These are phyloP conservation scores for Acanthamoeba royreba DNA, from an alignment of 208 protist genomes.

Conservation along the genomic window DNA sequence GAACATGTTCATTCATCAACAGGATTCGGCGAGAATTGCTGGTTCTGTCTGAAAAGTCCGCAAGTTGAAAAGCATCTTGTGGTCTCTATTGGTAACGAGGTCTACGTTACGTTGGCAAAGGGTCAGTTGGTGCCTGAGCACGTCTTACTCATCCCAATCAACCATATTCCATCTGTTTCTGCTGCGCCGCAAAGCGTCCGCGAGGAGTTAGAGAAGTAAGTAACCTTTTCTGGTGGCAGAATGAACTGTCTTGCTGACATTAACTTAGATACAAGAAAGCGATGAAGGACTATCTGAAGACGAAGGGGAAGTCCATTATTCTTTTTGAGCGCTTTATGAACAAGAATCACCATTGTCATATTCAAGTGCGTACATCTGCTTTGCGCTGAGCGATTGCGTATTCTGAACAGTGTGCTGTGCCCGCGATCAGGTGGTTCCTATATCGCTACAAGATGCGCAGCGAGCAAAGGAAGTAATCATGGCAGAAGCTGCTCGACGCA, in stretches of 20 bases:
- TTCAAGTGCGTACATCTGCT: background rate
- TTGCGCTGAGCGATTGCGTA: background rate
- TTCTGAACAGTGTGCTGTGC: background rate
- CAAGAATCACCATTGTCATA: constrained; percentile 10
- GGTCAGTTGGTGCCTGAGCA: constrained; percentile 51
- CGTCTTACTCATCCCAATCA: constrained; percentile 62
- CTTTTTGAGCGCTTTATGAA: constrained; percentile 32
- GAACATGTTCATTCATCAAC: background rate
- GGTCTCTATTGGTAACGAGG: constrained; percentile 50
- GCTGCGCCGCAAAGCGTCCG: background rate
- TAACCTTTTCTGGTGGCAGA: too few relatives aligned
- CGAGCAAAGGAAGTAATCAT: background rate
- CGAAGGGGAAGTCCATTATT: background rate
- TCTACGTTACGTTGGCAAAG: constrained; percentile 62
- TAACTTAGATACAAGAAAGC: background rate
- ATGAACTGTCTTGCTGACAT: background rate
- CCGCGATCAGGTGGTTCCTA: background rate
- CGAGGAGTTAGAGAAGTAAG: constrained; percentile 41
- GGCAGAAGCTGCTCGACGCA: background rate
- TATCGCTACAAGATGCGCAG: background rate
- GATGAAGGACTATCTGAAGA: background rate
- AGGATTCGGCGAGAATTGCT: constrained; percentile 47
- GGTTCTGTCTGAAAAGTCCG: constrained; percentile 63
- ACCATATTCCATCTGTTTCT: constrained; percentile 9
- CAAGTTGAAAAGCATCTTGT: constrained; percentile 69